Evolutionary conservation across 176 grass and related monocot species (phyloP).

Genomic region (Urochloa ruziziensis): DNA sequence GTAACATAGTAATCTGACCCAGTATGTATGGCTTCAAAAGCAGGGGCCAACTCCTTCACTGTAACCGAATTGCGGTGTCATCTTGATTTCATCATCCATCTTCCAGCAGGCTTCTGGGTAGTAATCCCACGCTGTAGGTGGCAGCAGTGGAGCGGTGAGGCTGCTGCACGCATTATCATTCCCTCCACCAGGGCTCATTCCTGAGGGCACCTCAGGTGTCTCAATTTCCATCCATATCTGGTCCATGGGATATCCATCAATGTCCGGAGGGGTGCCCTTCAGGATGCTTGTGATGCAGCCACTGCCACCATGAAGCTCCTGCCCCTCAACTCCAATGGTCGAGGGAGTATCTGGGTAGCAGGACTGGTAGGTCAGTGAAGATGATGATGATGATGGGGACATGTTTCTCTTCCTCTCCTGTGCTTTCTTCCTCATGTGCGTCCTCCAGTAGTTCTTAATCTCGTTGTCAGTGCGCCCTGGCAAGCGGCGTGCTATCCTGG

Average conservation of each 20-base stretch:
- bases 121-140: constrained; percentile 42
- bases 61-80: constrained; percentile 34
- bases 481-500: constrained; percentile 55
- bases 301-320: constrained; percentile 39
- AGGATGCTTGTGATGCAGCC: constrained; percentile 58
- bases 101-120: constrained; percentile 46
- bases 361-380: constrained; percentile 39
- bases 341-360: background rate
- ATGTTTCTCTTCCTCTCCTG: constrained; percentile 48
- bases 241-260: no score
- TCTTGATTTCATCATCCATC: constrained; percentile 67
- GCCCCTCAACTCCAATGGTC: background rate
- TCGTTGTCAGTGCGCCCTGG: constrained; percentile 77
- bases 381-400: constrained; percentile 40
- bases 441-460: constrained; percentile 86
- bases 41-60: constrained; percentile 38
- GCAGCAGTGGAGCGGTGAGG: constrained; percentile 26
- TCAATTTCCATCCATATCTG: no score
- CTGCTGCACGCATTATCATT: constrained; percentile 28
- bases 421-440: constrained; percentile 78
- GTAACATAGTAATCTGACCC: constrained; percentile 23
- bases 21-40: constrained; percentile 46
- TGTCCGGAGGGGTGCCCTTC: constrained; percentile 32
- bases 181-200: constrained; percentile 7
- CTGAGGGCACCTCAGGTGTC: constrained; percentile 1